These are phyloP conservation scores for Neofusicoccum sp. DNA, from an alignment of 2,329 filamentous ascomycete species.

Conservation along the genomic window DNA sequence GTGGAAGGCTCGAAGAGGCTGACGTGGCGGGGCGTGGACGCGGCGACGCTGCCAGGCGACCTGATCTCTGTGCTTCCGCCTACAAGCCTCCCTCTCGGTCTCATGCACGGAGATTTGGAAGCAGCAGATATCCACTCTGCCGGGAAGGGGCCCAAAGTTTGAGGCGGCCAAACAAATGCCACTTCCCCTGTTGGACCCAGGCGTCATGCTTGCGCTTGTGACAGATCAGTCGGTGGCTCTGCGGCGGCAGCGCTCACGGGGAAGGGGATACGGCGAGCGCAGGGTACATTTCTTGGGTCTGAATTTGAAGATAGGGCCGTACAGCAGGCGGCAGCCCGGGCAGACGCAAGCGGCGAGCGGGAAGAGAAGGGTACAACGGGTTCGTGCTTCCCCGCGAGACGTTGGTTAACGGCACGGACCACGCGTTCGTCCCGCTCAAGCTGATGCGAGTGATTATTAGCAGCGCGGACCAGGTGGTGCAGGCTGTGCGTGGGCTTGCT, in stretches of 20 bases:
- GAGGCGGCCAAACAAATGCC: neutral
- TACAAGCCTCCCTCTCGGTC: neutral
- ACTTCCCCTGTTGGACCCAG: neutral
- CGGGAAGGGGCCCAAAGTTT: neutral
- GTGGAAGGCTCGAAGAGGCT: neutral
- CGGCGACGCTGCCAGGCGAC: conserved; percentile 3
- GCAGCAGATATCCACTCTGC: conserved; percentile 2
- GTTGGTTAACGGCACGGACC: conserved; percentile 12
- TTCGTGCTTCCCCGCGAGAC: conserved; percentile 14
- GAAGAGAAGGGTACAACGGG: conserved; percentile 12
- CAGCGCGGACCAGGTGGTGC: conserved; percentile 14
- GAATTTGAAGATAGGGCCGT: conserved; percentile 8
- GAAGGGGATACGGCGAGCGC: neutral
- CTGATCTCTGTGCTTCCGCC: neutral
- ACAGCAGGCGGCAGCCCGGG: neutral
- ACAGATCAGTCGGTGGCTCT: neutral
- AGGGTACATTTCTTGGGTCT: neutral
- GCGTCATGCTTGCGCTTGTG: neutral
- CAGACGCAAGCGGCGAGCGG: conserved; percentile 1
- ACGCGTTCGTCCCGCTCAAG: conserved; percentile 13
- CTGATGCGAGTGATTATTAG: neutral
- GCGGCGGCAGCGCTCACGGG: neutral
- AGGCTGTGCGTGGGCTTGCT: conserved; percentile 6
- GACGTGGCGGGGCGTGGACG: neutral
- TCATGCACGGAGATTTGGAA: conserved; percentile 8